phyloP scores from a whole-genome alignment of 352 stramenopile species.

The Globisporangium paroecandrum region DNA sequence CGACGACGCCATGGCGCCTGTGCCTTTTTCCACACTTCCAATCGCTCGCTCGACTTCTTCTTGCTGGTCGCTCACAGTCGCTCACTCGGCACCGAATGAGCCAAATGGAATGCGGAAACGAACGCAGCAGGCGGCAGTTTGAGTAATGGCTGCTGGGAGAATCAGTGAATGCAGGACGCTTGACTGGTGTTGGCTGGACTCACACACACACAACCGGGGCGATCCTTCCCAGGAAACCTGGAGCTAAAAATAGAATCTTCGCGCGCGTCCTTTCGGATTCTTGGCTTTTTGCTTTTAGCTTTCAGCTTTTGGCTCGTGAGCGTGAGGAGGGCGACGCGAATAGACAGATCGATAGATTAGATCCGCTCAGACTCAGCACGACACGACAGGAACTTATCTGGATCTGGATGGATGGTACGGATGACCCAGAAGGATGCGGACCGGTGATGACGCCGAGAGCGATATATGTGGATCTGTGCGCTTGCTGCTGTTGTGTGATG shows the following conservation, averaged over 20 bases:
- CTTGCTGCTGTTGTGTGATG: neutral
- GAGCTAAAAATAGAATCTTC: slow-evolving; percentile 2
- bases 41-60: neutral
- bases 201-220: neutral
- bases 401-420: neutral
- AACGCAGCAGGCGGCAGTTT: neutral
- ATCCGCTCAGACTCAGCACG: neutral
- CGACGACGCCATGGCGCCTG: neutral
- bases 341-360: neutral
- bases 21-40: neutral
- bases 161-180: neutral
- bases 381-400: neutral
- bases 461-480: neutral
- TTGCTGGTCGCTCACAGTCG: neutral
- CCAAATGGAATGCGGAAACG: neutral
- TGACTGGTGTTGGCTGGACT: neutral
- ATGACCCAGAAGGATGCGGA: neutral
- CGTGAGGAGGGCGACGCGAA: neutral
- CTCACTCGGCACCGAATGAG: neutral
- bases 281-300: neutral
- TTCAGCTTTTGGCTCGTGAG: neutral
- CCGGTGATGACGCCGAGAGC: neutral
- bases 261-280: neutral
- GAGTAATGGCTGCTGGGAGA: neutral
- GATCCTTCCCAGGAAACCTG: neutral